These are phyloP conservation scores for Paramarasmius palmivorus DNA, from an alignment of 1,284 basidiomycete genomes.

Conservation along the genomic window DNA sequence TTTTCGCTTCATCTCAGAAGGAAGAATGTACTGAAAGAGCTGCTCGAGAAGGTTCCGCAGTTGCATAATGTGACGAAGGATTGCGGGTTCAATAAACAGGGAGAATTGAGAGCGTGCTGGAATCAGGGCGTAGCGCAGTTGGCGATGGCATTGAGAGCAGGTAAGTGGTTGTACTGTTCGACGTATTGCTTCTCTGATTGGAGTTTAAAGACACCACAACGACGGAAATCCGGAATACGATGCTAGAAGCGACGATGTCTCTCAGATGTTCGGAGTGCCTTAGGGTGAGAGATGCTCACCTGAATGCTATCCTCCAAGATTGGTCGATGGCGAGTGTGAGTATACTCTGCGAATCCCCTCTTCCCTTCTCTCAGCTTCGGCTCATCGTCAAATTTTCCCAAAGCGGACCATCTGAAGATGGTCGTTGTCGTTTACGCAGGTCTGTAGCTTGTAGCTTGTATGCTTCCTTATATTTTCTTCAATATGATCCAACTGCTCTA, in stretches of 20 bases:
- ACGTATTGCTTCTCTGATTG: too few relatives aligned
- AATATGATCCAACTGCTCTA: too few relatives aligned
- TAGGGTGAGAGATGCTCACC: background rate
- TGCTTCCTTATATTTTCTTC: too few relatives aligned
- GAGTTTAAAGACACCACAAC: slow-evolving; percentile 2
- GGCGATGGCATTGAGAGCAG: background rate
- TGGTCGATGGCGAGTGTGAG: background rate
- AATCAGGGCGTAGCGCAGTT: background rate
- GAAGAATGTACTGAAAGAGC: background rate
- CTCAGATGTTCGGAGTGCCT: background rate
- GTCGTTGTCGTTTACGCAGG: too few relatives aligned
- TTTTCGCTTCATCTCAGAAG: background rate
- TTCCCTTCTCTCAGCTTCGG: too few relatives aligned
- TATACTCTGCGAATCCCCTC: too few relatives aligned
- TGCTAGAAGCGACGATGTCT: background rate
- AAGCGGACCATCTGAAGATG: too few relatives aligned
- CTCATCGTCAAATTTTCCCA: too few relatives aligned
- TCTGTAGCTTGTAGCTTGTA: too few relatives aligned
- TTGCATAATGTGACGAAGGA: too few relatives aligned
- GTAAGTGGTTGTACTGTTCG: too few relatives aligned
- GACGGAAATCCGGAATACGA: background rate
- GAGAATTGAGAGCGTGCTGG: background rate
- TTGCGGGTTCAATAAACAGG: background rate
- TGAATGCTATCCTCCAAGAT: background rate
- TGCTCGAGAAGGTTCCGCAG: background rate